A percentile compares a stretch with the other conserved stretches of the same genome.
phyloP scores from a whole-genome alignment of 768 basidiomycete species.

The Clitopilus hobsonii region DNA sequence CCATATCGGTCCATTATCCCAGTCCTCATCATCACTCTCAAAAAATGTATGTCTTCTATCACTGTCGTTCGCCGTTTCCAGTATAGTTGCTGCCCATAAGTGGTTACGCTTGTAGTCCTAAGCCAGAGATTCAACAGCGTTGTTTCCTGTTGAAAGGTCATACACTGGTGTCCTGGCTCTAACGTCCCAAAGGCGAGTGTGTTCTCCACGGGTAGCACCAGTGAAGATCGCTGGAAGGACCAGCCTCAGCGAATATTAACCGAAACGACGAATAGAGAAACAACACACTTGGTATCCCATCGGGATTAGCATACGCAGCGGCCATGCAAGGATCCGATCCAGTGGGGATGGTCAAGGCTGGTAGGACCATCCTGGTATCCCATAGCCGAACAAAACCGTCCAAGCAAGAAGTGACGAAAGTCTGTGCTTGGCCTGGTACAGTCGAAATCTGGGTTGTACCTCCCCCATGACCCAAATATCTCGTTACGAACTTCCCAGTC shows the following conservation, averaged over 20 bases:
- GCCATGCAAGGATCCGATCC: slow-evolving; percentile 11
- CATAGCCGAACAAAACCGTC: slow-evolving; percentile 36
- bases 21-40: neutral
- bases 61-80: too few relatives aligned
- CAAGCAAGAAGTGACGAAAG: slow-evolving; percentile 28
- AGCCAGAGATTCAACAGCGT: slow-evolving; percentile 25
- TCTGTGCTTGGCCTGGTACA: slow-evolving; percentile 26
- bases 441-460: slow-evolving; percentile 25
- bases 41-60: neutral
- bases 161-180: slow-evolving; percentile 29
- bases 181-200: slow-evolving; percentile 39
- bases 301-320: slow-evolving; percentile 27
- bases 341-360: slow-evolving; percentile 26
- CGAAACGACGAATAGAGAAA: neutral
- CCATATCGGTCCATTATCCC: neutral
- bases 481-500: slow-evolving; percentile 15
- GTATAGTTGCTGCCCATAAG: slow-evolving; percentile 34
- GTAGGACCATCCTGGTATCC: slow-evolving; percentile 31
- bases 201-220: slow-evolving; percentile 12
- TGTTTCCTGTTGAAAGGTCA: slow-evolving; percentile 42
- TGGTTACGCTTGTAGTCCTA: slow-evolving; percentile 25
- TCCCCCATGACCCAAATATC: slow-evolving; percentile 36
- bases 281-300: slow-evolving; percentile 25
- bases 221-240: slow-evolving; percentile 24
- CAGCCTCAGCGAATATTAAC: neutral